Base-by-base conservation (phyloP, 805 yeast species). In the Lachancea sp. region DNA sequence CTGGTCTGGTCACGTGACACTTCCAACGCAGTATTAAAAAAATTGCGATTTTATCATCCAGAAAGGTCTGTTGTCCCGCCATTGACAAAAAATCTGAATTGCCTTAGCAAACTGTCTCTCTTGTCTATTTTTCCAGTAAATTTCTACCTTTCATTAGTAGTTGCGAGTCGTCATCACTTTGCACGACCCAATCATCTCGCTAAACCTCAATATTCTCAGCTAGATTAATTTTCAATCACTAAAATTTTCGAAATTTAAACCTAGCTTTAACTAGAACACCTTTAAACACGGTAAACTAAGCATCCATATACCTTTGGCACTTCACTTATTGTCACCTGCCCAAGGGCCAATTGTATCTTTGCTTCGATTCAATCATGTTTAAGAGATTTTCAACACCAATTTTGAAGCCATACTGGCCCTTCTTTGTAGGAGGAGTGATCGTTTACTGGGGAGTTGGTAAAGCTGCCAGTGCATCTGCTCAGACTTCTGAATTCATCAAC, bases 331-430 rank as follows among this genome's bases (percentile, higher is more conserved):
- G 31, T 36, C 39, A 36, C 15, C 15, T 11, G 15, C 16, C 15
- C 25, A 8, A n/a, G 31, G 15, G 22, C 16, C 39, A 36, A 36
- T 36, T 36, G 39, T 36, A 18, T 25, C 7, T 6, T 36, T 36
- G 39, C 39, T 36, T 36, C 39, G 19, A 12, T 25, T 22, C 13
- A 40, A 32, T 19, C 32, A 59, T 65, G 57, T 49, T 68, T 54
- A 69, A 69, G 61, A 70, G 69, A 64, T 71, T 65, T 57, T 62
- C 72, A 36, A 69, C 74, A 36, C 75, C 75, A 41, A 48, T 71
- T 42, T 48, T 71, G 45, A 86, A 84, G 70, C 78, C 79, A 66
- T 80, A 77, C 77, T 87, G 95, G 95, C 95, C 95, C 64, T 83
- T 85, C 68, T 84, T 84, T 60, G 80, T 77, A 62, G 95, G 93